Percentiles rank a stretch among this genome's conserved stretches.
phyloP scores from a whole-genome alignment of 805 yeast genomes.

The Lipomyces oligophaga region DNA sequence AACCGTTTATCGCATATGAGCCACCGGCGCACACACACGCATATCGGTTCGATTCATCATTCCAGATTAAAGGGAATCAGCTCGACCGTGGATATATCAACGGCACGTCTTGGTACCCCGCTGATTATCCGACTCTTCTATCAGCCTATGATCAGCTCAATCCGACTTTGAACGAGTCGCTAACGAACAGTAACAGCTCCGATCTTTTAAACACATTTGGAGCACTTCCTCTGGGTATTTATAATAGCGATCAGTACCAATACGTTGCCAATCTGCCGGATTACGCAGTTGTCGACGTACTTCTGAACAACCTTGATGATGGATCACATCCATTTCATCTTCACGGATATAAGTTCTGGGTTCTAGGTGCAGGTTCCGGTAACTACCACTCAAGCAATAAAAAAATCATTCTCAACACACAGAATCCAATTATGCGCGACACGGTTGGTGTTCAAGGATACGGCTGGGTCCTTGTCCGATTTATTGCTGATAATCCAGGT shows the following conservation, averaged over 20 bases:
- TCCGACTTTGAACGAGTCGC: constrained; percentile 2
- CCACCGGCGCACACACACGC: constrained; percentile 37
- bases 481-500: constrained; percentile 84
- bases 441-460: constrained; percentile 63
- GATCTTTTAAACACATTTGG: constrained; percentile 8
- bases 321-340: constrained; percentile 93
- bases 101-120: constrained; percentile 28
- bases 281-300: constrained; percentile 62
- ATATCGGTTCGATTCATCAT: constrained; percentile 36
- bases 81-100: constrained; percentile 37
- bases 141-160: constrained; percentile 18
- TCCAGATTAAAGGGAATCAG: constrained; percentile 37
- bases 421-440: constrained; percentile 62
- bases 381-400: constrained; percentile 40
- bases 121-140: constrained; percentile 26
- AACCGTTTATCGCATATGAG: constrained; percentile 24
- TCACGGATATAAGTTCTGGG: constrained; percentile 85
- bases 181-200: constrained; percentile 3
- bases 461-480: constrained; percentile 54
- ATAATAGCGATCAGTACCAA: constrained; percentile 27
- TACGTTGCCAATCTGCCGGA: constrained; percentile 39
- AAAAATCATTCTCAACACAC: constrained; percentile 48
- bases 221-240: constrained; percentile 9
- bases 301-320: constrained; percentile 69
- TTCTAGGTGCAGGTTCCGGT: constrained; percentile 57